Evolutionary conservation across 2,329 filamentous ascomycete genomes (phyloP).

Genomic region (Pyricularia pennisetigena): DNA sequence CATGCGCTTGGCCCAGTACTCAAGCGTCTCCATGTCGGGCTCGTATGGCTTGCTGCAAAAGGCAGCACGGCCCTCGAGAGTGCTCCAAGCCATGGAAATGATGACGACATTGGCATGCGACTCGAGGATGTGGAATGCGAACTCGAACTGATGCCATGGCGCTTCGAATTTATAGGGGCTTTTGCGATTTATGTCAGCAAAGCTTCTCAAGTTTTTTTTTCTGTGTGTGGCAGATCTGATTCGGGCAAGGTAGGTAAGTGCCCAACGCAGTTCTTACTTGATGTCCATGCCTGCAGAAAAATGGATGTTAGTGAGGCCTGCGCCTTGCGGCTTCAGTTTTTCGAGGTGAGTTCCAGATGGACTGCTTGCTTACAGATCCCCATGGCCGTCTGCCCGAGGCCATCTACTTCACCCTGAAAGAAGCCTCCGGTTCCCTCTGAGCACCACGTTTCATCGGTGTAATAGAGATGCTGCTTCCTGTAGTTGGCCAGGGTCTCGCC

Average conservation of each 20-base stretch:
- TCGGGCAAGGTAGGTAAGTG: neutral
- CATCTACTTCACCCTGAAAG: conserved; percentile 31
- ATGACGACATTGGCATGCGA: conserved; percentile 52
- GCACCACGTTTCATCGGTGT: conserved; percentile 53
- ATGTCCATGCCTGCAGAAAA: conserved; percentile 41
- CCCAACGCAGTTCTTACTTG: conserved; percentile 32
- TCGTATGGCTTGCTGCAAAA: conserved; percentile 40
- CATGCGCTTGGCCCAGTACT: conserved; percentile 66
- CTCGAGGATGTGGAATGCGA: conserved; percentile 47
- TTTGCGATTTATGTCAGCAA: neutral
- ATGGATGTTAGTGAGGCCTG: neutral
- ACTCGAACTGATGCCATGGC: conserved; percentile 38
- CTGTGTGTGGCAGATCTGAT: neutral
- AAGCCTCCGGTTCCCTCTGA: conserved; percentile 43
- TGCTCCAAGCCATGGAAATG: conserved; percentile 72
- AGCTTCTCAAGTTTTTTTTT: neutral
- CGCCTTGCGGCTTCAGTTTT: neutral
- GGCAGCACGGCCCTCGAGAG: conserved; percentile 35
- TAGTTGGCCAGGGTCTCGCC: conserved; percentile 54
- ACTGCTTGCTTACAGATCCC: conserved; percentile 45
- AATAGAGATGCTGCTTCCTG: conserved; percentile 48
- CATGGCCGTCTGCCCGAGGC: conserved; percentile 41
- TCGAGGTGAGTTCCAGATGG: conserved; percentile 2
- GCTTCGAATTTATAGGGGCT: conserved; percentile 42
- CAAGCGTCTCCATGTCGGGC: conserved; percentile 63